Evolutionary conservation across 192 early-diverging fungal genomes (phyloP).

Genomic region (Powellomyces hirtus): DNA sequence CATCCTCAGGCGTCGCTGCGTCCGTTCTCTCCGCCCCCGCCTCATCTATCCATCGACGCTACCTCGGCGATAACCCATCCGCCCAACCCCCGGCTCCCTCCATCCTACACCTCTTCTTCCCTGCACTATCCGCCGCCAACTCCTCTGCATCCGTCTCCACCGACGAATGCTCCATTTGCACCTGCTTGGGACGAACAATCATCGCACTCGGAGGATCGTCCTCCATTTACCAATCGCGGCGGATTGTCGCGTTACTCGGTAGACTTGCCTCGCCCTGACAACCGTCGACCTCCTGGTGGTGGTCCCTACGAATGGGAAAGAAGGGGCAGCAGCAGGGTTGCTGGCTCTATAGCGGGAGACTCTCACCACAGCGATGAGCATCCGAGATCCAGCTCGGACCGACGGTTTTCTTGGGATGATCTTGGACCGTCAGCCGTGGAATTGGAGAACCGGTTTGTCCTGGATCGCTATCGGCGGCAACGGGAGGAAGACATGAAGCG

Average conservation of each 20-base stretch:
- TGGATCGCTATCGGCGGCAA: not conserved
- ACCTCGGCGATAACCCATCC: not conserved
- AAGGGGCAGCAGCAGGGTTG: no score
- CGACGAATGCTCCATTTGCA: not conserved
- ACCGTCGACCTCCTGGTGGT: not conserved
- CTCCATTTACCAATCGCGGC: not conserved
- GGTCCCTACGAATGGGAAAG: not conserved
- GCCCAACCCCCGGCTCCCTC: not conserved
- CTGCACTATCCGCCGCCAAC: not conserved
- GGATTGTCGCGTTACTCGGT: not conserved
- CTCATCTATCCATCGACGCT: no score
- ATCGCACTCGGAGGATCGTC: not conserved
- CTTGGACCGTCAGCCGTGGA: not conserved
- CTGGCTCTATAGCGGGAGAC: not conserved
- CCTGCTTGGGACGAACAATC: not conserved
- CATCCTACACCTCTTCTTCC: not conserved
- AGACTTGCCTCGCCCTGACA: not conserved
- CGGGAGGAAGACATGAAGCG: not conserved
- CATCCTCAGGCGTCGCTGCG: no score
- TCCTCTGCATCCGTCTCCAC: not conserved
- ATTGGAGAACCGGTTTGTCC: not conserved
- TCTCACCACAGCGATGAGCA: no score
- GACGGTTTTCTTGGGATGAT: not conserved
- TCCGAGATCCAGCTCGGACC: no score
- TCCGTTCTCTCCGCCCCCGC: no score